phyloP scores from a whole-genome alignment of 148 eudicot genomes.

The Chenopodium quinoa region DNA sequence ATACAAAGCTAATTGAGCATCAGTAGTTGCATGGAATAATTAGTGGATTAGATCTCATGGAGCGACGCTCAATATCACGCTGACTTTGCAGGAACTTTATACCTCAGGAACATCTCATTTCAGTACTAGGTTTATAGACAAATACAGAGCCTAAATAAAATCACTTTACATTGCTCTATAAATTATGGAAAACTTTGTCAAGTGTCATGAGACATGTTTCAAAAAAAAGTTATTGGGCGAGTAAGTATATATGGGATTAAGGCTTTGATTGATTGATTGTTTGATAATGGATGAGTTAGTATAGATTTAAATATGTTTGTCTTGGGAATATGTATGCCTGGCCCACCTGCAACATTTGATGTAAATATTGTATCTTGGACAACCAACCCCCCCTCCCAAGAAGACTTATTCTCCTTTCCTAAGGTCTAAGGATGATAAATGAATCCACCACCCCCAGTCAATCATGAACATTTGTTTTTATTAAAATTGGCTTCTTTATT shows the following conservation, averaged over 20 bases:
- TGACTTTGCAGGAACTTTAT: neutral
- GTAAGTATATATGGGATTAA: neutral
- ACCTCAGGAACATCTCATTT: neutral
- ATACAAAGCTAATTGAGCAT: neutral
- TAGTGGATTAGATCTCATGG: neutral
- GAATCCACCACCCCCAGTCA: neutral
- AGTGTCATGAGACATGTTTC: neutral
- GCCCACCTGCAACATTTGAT: neutral
- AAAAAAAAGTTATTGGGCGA: neutral
- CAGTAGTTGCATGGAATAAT: neutral
- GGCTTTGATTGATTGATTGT: too few relatives aligned
- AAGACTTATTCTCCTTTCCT: neutral
- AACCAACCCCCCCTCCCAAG: neutral
- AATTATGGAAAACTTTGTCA: neutral
- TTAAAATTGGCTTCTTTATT: neutral
- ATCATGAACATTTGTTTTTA: neutral
- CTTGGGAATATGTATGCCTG: neutral
- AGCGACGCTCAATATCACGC: neutral
- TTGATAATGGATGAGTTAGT: neutral
- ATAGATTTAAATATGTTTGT: neutral
- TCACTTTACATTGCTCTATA: neutral
- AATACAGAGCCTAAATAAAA: neutral
- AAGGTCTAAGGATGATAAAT: neutral
- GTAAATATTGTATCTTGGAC: neutral
- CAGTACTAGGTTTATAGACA: neutral